These are phyloP conservation scores for Aspergillus ochraceus DNA, from an alignment of 2,329 filamentous ascomycete genomes.

Conservation along the genomic window DNA sequence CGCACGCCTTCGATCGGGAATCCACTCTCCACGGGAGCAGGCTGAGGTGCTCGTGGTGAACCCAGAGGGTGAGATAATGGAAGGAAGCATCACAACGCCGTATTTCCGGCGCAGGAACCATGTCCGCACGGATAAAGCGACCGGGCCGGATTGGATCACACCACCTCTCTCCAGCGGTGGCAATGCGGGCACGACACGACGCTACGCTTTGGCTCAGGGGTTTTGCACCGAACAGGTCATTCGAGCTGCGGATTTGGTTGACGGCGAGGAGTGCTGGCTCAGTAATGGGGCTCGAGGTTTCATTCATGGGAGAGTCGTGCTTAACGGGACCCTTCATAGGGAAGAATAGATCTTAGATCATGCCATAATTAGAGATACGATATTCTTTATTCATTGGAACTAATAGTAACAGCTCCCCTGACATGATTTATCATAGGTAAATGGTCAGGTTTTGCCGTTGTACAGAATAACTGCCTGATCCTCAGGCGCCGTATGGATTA, in stretches of 20 bases:
- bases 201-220: slow-evolving; percentile 74
- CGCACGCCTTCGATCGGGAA: slow-evolving; percentile 63
- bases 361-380: too few species aligned
- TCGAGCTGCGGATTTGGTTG: slow-evolving; percentile 57
- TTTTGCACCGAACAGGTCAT: slow-evolving; percentile 68
- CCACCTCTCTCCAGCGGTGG: slow-evolving; percentile 76
- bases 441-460: too few species aligned
- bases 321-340: neutral
- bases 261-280: slow-evolving; percentile 81
- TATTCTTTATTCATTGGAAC: too few species aligned
- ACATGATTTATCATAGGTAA: too few species aligned
- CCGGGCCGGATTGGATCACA: slow-evolving; percentile 70
- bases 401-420: too few species aligned
- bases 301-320: slow-evolving; percentile 41
- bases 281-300: slow-evolving; percentile 89
- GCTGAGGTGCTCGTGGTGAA: slow-evolving; percentile 78
- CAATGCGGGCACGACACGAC: slow-evolving; percentile 76
- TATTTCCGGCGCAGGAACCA: slow-evolving; percentile 67
- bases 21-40: slow-evolving; percentile 45
- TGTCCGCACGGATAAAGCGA: neutral
- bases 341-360: too few species aligned
- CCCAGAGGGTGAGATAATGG: slow-evolving; percentile 68
- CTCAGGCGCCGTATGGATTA: too few species aligned
- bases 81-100: slow-evolving; percentile 78
- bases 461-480: too few species aligned